Base-by-base conservation (phyloP, 106 monocot species). In the Xerophyta viscosa region DNA sequence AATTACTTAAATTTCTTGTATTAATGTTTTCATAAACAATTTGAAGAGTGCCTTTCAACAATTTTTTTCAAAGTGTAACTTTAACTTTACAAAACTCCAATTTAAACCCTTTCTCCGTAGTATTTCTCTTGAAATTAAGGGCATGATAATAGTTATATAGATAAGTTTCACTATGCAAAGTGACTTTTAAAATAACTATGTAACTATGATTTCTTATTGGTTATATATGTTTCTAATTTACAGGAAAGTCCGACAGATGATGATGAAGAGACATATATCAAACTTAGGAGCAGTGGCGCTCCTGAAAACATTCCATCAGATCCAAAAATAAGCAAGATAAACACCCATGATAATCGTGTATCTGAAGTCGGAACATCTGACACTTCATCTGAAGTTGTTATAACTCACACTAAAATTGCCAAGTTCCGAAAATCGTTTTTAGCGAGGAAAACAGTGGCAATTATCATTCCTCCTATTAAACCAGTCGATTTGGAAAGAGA, bases 191-290 rank as follows among this genome's bases (percentile, higher is more conserved):
- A n/a, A n/a, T 10, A 33, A 33, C 33, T 10, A 33, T 33, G 10
- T 33, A 10, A 6, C 33, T 33, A 10, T 33, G 5, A 6, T 6
- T 5, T 33, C 10, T 33, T 33, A 33, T 33, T 33, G 33, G 33
- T 33, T 10, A 5, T 33, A 6, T 33, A 6, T 33, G 10, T 10
- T 33, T 6, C 33, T 3, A 46, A 50, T 27, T 17, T 66, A 46
- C 91, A 92, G 91, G 60, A 66, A 59, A 60, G 50, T 31, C 79
- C 82, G 6, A 48, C 71, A 2, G 92, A 83, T 29, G 82, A 67
- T 9, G 86, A 91, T 17, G 85, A 82, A 19, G 85, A 81, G 50
- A 58, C 29, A 24, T 43, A 14, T 15, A 30, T 41, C 2, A n/a
- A 24, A 17, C 46, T 4, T 8, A 27, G 23, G 62, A 18, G 15